A percentile compares a stretch with the other conserved stretches of the same genome.
These are phyloP conservation scores for Chytridium lagenaria DNA, from an alignment of 371 early-diverging fungal genomes.

Conservation along the genomic window DNA sequence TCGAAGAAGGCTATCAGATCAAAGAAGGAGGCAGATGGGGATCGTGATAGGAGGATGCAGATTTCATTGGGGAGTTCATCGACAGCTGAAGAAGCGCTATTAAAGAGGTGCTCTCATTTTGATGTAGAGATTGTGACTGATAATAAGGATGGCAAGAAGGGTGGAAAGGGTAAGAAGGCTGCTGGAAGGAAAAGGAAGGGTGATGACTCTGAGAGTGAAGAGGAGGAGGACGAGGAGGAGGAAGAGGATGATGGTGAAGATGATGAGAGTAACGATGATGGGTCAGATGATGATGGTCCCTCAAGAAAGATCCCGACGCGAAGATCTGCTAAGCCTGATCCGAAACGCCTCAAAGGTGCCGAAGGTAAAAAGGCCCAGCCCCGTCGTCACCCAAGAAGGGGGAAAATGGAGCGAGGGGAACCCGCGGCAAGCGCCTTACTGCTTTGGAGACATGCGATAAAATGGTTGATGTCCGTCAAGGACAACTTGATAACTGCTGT, in stretches of 20 bases:
- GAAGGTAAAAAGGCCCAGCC: neutral
- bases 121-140: slow-evolving; percentile 34
- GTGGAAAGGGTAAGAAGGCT: slow-evolving; percentile 1
- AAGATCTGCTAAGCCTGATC: slow-evolving; percentile 9
- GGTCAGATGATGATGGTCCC: neutral
- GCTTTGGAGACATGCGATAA: slow-evolving; percentile 46
- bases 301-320: slow-evolving; percentile 1
- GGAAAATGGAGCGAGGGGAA: neutral
- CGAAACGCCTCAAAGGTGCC: neutral
- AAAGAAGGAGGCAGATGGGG: slow-evolving; percentile 33
- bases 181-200: neutral
- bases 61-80: slow-evolving; percentile 36
- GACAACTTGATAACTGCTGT: slow-evolving; percentile 38
- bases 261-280: slow-evolving; percentile 18
- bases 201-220: slow-evolving; percentile 3
- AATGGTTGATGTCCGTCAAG: slow-evolving; percentile 38
- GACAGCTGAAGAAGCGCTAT: slow-evolving; percentile 47
- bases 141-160: slow-evolving; percentile 11
- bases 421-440: slow-evolving; percentile 18
- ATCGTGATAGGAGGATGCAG: slow-evolving; percentile 39
- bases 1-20: slow-evolving; percentile 37
- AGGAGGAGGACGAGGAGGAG: slow-evolving; percentile 24
- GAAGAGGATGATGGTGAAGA: slow-evolving; percentile 12
- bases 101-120: slow-evolving; percentile 52
- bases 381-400: slow-evolving; percentile 1